phyloP scores from a whole-genome alignment of 176 grass and related monocot species.

The Thalia dealbata region DNA sequence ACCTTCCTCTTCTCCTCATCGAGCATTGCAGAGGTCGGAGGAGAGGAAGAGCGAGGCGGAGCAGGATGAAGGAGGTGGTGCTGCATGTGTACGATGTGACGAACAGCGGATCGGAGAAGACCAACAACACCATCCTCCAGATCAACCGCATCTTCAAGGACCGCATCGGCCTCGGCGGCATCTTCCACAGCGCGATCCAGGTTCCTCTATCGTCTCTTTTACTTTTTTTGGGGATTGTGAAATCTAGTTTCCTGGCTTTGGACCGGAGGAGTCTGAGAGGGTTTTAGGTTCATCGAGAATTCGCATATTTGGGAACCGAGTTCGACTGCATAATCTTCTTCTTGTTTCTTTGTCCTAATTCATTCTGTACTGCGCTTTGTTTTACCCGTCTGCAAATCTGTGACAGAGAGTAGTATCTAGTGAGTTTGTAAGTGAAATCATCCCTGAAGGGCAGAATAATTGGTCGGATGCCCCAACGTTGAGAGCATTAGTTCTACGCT shows the following conservation, averaged over 20 bases:
- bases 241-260: not conserved
- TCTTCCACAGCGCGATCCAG: constrained; percentile 99
- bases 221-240: not conserved
- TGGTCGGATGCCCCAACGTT: no score
- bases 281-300: not conserved
- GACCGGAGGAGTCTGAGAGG: not conserved
- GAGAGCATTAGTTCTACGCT: no score
- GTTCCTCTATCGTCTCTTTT: constrained; percentile 12
- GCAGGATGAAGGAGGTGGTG: constrained; percentile 87
- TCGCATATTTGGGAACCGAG: not conserved
- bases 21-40: not conserved
- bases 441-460: no score
- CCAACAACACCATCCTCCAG: constrained; percentile 93
- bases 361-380: no score
- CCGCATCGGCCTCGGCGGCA: constrained; percentile 93
- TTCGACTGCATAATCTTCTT: not conserved
- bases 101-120: constrained; percentile 90
- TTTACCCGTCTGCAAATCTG: no score
- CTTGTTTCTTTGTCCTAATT: no score
- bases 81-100: constrained; percentile 98
- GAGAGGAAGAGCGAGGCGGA: not conserved
- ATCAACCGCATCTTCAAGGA: constrained; percentile 99
- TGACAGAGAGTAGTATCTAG: no score
- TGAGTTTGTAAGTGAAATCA: no score
- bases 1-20: not conserved